Base-by-base conservation (phyloP, 2,329 filamentous ascomycete genomes). In the Daldinia eschscholtzii region DNA sequence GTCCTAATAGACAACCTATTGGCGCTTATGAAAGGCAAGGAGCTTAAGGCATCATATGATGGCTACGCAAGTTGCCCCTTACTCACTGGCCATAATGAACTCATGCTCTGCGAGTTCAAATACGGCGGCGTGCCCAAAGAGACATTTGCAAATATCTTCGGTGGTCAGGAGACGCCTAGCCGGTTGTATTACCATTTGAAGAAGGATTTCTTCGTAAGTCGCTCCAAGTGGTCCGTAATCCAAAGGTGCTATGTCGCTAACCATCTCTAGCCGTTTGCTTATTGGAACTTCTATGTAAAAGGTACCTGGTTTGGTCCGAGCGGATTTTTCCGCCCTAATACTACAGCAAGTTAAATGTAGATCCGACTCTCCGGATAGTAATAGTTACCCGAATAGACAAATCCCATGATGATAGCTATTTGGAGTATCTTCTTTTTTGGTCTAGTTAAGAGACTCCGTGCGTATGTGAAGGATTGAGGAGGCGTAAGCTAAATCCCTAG, bases 61-160 rank as follows among this genome's bases (percentile, higher is more conserved):
- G 82, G 82, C 48, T 84, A 84, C 70, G 81, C 82, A 1, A 82
- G 80, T 10, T 84, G 82, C 74, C 82, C 82, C n/a, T 77, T 84
- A 42, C 72, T 83, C 33, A 84, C 82, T 0, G 80, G 80, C 61
- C 80, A 84, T 69, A 77, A 78, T 53, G 81, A 83, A 76, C 79
- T 84, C 41, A 80, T 84, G 79, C 80, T 84, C 58, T 81, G 80
- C 70, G 82, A 84, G 77, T 84, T 84, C 77, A 83, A 82, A 77
- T 84, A 84, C 62, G 82, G 80, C 35, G 82, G 81, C 33, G 79
- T 81, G 50, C 82, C 82, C 10, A 80, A 82, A 71, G 82, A 84
- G 79, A 84, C 82, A 0, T 84, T 84, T 63, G 77, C 73, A 33
- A 55, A 62, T 30, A 71, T 78, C 42, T 65, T 79, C 18, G 77